Percentiles rank a stretch among this genome's conserved stretches.
Conservation (phyloP, 73 alveolate species). For the Uronychia binucleata region DNA sequence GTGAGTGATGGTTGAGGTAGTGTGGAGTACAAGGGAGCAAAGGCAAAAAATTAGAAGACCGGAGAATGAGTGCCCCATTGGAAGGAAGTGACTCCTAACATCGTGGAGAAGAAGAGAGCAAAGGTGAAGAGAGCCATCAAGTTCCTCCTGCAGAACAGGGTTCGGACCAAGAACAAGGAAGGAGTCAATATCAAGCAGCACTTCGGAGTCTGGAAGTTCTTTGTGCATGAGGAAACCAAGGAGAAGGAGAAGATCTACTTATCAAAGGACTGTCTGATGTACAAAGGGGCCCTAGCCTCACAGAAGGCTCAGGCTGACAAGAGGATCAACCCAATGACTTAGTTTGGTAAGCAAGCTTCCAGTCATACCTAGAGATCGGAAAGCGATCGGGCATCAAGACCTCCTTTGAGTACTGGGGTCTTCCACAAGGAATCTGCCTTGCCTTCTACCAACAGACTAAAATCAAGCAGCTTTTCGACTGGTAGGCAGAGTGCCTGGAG, state of each 20-base stretch:
- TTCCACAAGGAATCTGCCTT: constrained; percentile 55
- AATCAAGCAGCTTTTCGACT: constrained; percentile 38
- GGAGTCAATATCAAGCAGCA: constrained; percentile 52
- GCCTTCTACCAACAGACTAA: constrained; percentile 51
- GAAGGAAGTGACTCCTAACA: background rate
- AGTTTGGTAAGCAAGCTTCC: background rate
- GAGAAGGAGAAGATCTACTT: constrained; percentile 51
- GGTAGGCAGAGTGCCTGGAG: constrained; percentile 60
- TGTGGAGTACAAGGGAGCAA: too few relatives aligned
- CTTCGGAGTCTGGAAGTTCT: constrained; percentile 52
- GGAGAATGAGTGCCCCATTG: too few relatives aligned
- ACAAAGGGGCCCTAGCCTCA: background rate
- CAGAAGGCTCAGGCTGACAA: background rate
- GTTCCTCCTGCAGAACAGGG: background rate
- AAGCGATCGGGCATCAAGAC: background rate
- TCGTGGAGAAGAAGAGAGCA: background rate
- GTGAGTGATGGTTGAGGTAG: too few relatives aligned
- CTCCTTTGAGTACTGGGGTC: constrained; percentile 65
- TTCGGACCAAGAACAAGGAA: constrained; percentile 18
- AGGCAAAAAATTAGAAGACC: too few relatives aligned
- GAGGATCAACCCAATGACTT: background rate
- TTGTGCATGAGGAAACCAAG: constrained; percentile 20
- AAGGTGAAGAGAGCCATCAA: constrained; percentile 5
- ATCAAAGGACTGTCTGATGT: constrained; percentile 23
- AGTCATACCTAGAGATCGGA: constrained; percentile 1